A percentile compares a stretch with the other conserved stretches of the same genome.
phyloP scores from a whole-genome alignment of 2,329 filamentous ascomycete species.

The Ceratocystis eucalypticola region DNA sequence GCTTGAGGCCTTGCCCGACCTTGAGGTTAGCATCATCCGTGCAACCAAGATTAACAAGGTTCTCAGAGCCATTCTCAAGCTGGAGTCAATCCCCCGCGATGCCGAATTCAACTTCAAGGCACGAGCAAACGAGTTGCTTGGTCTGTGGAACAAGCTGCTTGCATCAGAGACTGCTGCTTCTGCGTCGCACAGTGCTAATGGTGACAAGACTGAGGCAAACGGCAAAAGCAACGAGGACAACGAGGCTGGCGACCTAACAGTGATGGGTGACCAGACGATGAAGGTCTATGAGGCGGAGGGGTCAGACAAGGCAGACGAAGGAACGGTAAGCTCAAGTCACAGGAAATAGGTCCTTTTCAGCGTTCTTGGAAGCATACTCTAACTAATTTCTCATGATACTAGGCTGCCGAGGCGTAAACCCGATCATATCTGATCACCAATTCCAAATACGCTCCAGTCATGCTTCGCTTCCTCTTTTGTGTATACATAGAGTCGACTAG shows the following conservation, averaged over 20 bases:
- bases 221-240: slow-evolving; percentile 29
- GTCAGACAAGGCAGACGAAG: slow-evolving; percentile 27
- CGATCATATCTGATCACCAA: background rate
- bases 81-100: slow-evolving; percentile 73
- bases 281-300: slow-evolving; percentile 30
- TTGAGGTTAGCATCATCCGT: slow-evolving; percentile 81
- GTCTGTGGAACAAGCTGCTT: slow-evolving; percentile 80
- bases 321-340: slow-evolving; percentile 21
- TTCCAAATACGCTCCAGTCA: background rate
- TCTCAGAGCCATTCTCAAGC: slow-evolving; percentile 82
- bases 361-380: too few species aligned
- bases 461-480: background rate
- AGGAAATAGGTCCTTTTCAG: background rate
- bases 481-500: background rate
- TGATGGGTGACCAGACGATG: slow-evolving; percentile 29
- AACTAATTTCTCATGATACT: background rate
- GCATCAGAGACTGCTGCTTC: slow-evolving; percentile 37
- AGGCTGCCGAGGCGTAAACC: slow-evolving; percentile 8
- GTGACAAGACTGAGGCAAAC: slow-evolving; percentile 31
- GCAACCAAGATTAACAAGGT: slow-evolving; percentile 98
- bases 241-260: slow-evolving; percentile 25
- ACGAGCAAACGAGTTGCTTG: slow-evolving; percentile 65
- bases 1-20: slow-evolving; percentile 63
- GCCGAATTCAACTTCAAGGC: slow-evolving; percentile 81
- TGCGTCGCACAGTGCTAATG: slow-evolving; percentile 36